Evolutionary conservation across 306 rosid species (phyloP).

Genomic region (Malus orientalis): DNA sequence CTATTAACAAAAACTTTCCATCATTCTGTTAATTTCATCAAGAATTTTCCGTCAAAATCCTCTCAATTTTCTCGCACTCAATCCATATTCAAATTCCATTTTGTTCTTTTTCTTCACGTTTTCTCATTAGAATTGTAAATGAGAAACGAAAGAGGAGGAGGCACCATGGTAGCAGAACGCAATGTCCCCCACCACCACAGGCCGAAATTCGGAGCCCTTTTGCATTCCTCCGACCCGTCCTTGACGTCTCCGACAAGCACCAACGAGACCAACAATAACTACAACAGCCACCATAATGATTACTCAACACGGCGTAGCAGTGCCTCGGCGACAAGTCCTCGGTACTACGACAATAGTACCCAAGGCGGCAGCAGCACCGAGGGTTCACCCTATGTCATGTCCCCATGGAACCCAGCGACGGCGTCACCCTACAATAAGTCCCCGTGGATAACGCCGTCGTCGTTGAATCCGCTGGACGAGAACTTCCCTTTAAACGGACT

Average conservation of each 20-base stretch:
- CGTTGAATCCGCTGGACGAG: conserved; percentile 5
- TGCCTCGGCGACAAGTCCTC: conserved; percentile 13
- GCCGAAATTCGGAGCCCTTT: conserved; percentile 36
- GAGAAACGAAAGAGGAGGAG: conserved; percentile 40
- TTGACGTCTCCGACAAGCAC: not conserved
- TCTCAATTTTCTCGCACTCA: not conserved
- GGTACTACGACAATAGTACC: conserved; percentile 5
- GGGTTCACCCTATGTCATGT: conserved; percentile 51
- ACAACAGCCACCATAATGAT: not conserved
- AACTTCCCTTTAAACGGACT: conserved; percentile 29
- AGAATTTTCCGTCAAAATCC: not conserved
- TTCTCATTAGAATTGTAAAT: conserved; percentile 7
- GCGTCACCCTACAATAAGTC: conserved; percentile 59
- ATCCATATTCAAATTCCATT: not conserved
- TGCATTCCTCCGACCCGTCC: conserved; percentile 57
- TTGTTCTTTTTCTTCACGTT: not conserved
- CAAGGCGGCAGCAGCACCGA: conserved; percentile 12
- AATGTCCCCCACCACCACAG: conserved; percentile 17
- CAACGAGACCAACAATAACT: not conserved
- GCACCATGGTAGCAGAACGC: conserved; percentile 32
- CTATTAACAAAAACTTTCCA: not conserved
- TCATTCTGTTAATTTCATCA: not conserved
- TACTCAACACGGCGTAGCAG: conserved; percentile 17
- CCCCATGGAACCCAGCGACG: conserved; percentile 58
- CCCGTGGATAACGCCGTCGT: conserved; percentile 52